Evolutionary conservation across 495 filamentous ascomycete genomes (phyloP), one percentile per base, ranked within the genome.

Genomic region (Podospora australis): DNA sequence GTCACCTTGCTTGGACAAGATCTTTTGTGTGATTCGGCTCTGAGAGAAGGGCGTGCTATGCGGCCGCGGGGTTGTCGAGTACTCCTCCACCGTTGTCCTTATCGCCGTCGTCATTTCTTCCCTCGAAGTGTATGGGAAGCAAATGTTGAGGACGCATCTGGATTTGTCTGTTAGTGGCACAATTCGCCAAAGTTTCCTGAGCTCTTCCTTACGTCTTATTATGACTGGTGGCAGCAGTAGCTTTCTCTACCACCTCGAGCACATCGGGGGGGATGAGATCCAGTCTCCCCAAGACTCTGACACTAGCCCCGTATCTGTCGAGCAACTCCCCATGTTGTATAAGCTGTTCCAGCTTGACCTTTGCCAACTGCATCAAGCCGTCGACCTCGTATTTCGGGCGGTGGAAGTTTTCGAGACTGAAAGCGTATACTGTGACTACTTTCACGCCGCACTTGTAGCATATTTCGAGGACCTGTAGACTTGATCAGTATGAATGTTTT

Each of bases 391-490:
- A 91, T 63, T 90, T 90, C n/a, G 89, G 90, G 4, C 92, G 81
- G 65, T 97, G 95, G 74, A 96, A 98, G 70, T 98, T 98, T 68
- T 97, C 92, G 63, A 97, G 95, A 57, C 87, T 92, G 74, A 98
- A 98, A 4, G 92, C 92, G 67, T 97, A 98, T 44, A 98, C 87
- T 0, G 92, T 96, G 11, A 98, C 92, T 3, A 94, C 89, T 64
- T 90, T 86, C 23, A 98, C 86, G 14, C 92, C 92, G 48, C 84
- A 87, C 60, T 94, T 92, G 71, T 97, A 98, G 75, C 94, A 97
- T 24, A 98, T 87, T 68, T 98, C 92, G 11, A 98, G 82, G 41
- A 97, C 87, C 86, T n/a, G n/a, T n/a, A n/a, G n/a, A n/a, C n/a
- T n/a, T n/a, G n/a, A n/a, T n/a, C n/a, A n/a, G n/a, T n/a, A n/a